Conservation (phyloP, 1,284 basidiomycete genomes). For the Tylopilus sp. region DNA sequence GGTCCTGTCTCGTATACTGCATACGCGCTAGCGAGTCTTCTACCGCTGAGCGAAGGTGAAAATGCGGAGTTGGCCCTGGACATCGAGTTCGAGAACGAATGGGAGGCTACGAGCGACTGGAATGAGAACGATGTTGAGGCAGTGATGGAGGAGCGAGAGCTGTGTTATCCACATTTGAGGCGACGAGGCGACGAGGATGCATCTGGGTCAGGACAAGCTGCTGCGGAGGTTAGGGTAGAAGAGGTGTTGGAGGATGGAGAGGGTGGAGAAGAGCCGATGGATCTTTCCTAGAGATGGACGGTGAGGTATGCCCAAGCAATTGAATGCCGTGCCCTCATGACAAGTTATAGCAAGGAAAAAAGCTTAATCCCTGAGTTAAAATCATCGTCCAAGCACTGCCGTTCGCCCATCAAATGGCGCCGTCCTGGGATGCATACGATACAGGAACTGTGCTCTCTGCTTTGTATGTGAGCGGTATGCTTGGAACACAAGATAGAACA, state of each 20-base stretch:
- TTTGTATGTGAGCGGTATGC: too few species aligned
- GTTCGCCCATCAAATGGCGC: too few species aligned
- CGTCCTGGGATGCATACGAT: too few species aligned
- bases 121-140: slow-evolving; percentile 90
- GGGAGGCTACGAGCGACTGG: slow-evolving; percentile 91
- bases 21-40: slow-evolving; percentile 32
- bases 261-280: slow-evolving; percentile 64
- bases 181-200: neutral
- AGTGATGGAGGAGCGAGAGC: slow-evolving; percentile 71
- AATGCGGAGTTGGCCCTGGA: slow-evolving; percentile 31
- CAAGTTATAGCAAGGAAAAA: too few species aligned
- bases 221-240: neutral
- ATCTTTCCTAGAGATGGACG: slow-evolving; percentile 50
- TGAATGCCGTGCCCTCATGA: too few species aligned
- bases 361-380: too few species aligned
- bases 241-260: slow-evolving; percentile 40
- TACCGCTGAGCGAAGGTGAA: slow-evolving; percentile 47
- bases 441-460: too few species aligned
- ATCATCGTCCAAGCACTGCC: too few species aligned
- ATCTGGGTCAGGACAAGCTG: neutral
- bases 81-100: slow-evolving; percentile 87
- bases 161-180: slow-evolving; percentile 62
- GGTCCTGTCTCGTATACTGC: slow-evolving; percentile 4
- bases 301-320: too few species aligned
- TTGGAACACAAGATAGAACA: too few species aligned